These are phyloP conservation scores for Calonectria pseudoturangicola DNA, from an alignment of 2,329 filamentous ascomycete species.

Conservation along the genomic window DNA sequence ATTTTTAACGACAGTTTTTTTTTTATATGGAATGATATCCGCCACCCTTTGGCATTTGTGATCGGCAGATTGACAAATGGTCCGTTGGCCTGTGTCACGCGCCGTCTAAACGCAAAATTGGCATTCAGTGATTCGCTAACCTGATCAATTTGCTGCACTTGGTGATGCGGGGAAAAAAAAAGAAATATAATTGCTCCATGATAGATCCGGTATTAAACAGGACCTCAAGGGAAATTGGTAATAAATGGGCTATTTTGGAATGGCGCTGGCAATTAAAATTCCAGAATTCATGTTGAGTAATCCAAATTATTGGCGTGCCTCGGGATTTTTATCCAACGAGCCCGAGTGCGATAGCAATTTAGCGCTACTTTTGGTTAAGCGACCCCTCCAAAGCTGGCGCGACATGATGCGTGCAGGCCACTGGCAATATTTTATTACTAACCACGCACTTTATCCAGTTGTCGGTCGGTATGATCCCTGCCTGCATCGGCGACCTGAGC, in stretches of 20 bases:
- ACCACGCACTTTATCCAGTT: neutral
- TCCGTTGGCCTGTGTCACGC: no score
- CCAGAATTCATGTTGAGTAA: neutral
- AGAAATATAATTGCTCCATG: no score
- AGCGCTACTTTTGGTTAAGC: neutral
- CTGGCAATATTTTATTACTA: neutral
- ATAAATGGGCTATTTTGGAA: neutral
- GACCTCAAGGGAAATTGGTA: neutral
- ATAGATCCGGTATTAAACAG: no score
- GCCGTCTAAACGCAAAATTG: no score
- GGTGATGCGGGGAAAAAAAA: no score
- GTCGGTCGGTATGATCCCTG: neutral
- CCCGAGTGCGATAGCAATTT: neutral
- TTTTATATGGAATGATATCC: no score
- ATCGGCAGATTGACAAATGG: no score
- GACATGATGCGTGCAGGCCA: neutral
- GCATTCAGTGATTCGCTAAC: no score
- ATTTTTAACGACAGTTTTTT: no score
- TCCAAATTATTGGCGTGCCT: neutral
- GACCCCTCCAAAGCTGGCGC: neutral
- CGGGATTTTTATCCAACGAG: neutral
- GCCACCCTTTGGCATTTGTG: no score
- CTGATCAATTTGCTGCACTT: no score
- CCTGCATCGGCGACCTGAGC: neutral
- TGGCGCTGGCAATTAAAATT: neutral